Conservation (phyloP, 2,329 filamentous ascomycete species). For the Rutstroemia sp. region DNA sequence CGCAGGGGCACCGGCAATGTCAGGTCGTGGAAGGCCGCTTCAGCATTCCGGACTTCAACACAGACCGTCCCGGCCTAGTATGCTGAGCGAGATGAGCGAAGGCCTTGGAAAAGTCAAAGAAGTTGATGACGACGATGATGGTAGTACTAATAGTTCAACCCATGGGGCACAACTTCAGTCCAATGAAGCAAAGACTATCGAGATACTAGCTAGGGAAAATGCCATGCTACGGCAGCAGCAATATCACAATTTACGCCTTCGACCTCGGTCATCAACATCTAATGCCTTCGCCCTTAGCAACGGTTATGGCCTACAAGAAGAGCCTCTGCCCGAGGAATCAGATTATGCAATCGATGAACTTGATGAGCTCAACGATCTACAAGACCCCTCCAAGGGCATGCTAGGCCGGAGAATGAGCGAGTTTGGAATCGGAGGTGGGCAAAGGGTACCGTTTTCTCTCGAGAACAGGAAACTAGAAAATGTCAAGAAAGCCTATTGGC, state of each 20-base stretch:
- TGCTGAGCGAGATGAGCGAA: constrained; percentile 66
- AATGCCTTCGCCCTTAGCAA: constrained; percentile 45
- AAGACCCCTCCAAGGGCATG: constrained; percentile 25
- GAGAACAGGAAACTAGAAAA: constrained; percentile 58
- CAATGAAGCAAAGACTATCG: constrained; percentile 53
- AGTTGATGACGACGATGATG: constrained; percentile 57
- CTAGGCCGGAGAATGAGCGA: constrained; percentile 33
- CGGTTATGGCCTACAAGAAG: constrained; percentile 52
- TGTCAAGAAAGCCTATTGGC: constrained; percentile 63
- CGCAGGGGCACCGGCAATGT: constrained; percentile 16
- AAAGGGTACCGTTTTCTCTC: constrained; percentile 32
- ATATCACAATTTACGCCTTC: constrained; percentile 46
- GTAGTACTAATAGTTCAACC: constrained; percentile 47
- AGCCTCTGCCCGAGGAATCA: constrained; percentile 54
- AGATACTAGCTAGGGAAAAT: constrained; percentile 55
- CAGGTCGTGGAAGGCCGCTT: constrained; percentile 31
- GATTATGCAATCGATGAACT: constrained; percentile 69
- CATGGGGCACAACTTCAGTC: constrained; percentile 48
- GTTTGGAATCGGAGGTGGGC: constrained; percentile 25
- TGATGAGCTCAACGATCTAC: constrained; percentile 51
- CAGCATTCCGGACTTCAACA: constrained; percentile 67
- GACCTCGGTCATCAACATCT: constrained; percentile 51
- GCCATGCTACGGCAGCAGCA: constrained; percentile 53
- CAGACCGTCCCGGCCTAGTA: constrained; percentile 70
- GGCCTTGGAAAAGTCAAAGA: constrained; percentile 63